Percentiles rank a stretch among this genome's conserved stretches.
Conservation (phyloP, 192 early-diverging fungal species). For the Coemansia sp. region DNA sequence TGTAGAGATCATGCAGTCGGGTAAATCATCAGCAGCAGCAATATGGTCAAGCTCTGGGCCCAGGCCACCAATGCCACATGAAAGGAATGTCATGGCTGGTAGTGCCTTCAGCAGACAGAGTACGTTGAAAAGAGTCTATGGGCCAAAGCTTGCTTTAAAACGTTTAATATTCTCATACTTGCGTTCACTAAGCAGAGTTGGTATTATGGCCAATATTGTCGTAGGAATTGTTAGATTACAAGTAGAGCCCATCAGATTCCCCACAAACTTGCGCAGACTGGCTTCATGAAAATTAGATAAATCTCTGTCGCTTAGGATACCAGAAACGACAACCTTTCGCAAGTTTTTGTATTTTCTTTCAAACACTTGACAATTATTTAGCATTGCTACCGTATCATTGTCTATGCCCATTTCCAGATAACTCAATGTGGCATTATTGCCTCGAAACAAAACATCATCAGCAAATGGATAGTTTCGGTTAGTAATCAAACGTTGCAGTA, state of each 20-base stretch:
- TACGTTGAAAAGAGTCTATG: background rate
- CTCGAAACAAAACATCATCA: slow-evolving; percentile 14
- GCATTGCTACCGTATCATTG: background rate
- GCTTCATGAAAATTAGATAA: background rate
- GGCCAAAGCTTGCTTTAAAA: background rate
- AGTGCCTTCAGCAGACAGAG: background rate
- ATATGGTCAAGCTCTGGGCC: background rate
- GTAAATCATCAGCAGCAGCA: background rate
- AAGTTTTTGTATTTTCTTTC: background rate
- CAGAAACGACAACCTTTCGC: background rate
- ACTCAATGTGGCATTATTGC: slow-evolving; percentile 4
- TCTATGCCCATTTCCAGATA: background rate
- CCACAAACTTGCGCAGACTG: background rate
- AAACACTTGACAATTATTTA: background rate
- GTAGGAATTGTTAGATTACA: background rate
- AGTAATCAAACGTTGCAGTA: background rate
- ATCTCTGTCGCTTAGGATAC: too few species aligned
- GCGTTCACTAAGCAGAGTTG: background rate
- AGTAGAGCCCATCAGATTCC: background rate
- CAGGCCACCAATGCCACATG: background rate
- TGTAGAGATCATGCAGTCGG: background rate
- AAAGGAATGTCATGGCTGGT: background rate
- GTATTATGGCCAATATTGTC: background rate
- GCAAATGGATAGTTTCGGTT: slow-evolving; percentile 6
- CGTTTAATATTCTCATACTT: background rate